Conservation (phyloP, 129 eudicot species). For the Flaveria linearis region DNA sequence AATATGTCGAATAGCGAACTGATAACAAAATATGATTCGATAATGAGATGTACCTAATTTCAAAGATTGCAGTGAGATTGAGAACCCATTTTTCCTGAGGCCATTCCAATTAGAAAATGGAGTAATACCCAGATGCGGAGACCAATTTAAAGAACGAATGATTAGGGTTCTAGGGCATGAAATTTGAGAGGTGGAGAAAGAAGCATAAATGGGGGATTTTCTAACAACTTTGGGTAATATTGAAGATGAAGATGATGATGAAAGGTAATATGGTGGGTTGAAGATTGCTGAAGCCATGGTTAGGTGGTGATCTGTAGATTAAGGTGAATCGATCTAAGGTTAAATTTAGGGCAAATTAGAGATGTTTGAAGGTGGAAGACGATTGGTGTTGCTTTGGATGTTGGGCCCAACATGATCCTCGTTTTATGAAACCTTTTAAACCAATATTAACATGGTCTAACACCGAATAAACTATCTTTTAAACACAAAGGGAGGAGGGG, state of each 20-base stretch:
- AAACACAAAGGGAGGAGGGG: too few species aligned
- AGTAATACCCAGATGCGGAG: conserved; percentile 47
- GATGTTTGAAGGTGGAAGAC: conserved; percentile 23
- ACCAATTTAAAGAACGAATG: conserved; percentile 36
- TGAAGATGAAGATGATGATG: conserved; percentile 30
- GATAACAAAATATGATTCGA: too few species aligned
- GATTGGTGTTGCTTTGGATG: conserved; percentile 28
- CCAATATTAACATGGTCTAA: too few species aligned
- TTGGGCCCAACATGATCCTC: conserved; percentile 36
- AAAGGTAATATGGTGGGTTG: conserved; percentile 32
- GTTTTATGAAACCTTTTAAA: background rate
- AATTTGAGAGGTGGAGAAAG: conserved; percentile 28
- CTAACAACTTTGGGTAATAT: conserved; percentile 13
- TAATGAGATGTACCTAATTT: conserved; percentile 47
- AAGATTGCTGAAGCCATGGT: conserved; percentile 61
- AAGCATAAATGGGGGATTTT: conserved; percentile 30
- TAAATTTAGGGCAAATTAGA: conserved; percentile 31
- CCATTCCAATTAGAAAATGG: conserved; percentile 60
- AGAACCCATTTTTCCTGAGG: conserved; percentile 44
- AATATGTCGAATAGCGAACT: background rate
- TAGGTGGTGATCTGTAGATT: conserved; percentile 23
- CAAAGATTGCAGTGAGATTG: conserved; percentile 42
- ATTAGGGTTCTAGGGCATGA: conserved; percentile 39
- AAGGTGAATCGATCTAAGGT: conserved; percentile 12
- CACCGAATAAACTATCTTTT: too few species aligned